Evolutionary conservation across 106 monocot genomes (phyloP), one percentile per base, ranked within the genome.

Genomic region (Iris macrosiphon): DNA sequence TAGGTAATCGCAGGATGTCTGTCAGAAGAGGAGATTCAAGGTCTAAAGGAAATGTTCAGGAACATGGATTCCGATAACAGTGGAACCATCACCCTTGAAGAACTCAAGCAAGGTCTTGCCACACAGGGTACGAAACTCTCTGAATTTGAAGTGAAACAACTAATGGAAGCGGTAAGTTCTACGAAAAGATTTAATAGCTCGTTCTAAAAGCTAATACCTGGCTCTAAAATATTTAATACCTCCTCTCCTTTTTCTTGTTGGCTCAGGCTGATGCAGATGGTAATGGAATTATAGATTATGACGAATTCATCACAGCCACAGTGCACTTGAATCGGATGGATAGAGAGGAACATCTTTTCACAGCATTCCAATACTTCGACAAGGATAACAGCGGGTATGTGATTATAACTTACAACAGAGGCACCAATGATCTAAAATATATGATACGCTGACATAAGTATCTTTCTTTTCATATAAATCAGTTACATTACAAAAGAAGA

Each of bases 301-400:
- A 85, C 7, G 91, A 91, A 62, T 91, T 91, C 72, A 85, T 91
- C 40, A 85, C 91, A 25, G 91, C 91, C 23, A 91, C 91, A n/a
- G 66, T 91, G 74, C 91, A 85, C 66, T 66, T 91, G 78, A 91
- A 91, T 51, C 71, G 75, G 59, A 78, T 91, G 85, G 91, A 91
- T 49, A 75, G 69, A 62, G 91, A 91, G 60, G 91, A 91, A 19
- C 91, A 91, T 53, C 55, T 91, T 6, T 91, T 70, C 62, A 79
- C 85, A 16, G 91, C 91, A 17, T 91, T 91, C 66, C 78, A 85
- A 32, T 91, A 75, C 49, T 91, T 91, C 7, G 85, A 91, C 52
- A 85, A 91, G 52, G 91, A 91, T 43, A 76, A 66, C 30, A 81
- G 81, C 38, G 81, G 81, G 81, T 81, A 68, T 9, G 69, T 60